Conservation (phyloP, 2,329 filamentous ascomycete genomes). For the Trichophyton simii region DNA sequence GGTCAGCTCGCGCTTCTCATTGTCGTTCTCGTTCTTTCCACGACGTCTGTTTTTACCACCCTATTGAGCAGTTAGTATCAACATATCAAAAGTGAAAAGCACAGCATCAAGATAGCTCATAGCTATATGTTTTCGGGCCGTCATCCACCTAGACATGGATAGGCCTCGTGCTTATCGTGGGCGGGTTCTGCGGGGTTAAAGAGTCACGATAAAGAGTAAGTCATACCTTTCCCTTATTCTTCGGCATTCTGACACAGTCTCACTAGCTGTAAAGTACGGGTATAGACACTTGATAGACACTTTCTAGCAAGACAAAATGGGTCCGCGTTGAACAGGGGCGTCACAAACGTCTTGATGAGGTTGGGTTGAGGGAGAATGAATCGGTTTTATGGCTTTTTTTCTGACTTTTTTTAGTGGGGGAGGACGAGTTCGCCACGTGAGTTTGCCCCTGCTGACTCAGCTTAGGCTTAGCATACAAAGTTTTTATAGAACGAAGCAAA, state of each 20-base stretch:
- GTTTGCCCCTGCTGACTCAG: neutral
- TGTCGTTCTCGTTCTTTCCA: conserved; percentile 98
- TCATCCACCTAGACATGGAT: neutral
- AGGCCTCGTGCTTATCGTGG: conserved; percentile 10
- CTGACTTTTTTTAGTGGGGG: neutral
- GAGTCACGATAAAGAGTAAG: conserved; percentile 8
- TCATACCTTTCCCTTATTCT: conserved; percentile 98
- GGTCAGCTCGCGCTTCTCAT: conserved; percentile 94
- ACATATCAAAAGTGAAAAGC: neutral
- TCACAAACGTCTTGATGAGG: neutral
- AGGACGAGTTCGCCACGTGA: neutral
- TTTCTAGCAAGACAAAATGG: neutral
- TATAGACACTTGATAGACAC: neutral
- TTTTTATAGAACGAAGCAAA: neutral
- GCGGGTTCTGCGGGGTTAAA: conserved; percentile 14
- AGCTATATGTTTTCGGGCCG: neutral
- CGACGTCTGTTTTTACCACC: conserved; percentile 97
- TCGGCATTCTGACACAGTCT: conserved; percentile 58
- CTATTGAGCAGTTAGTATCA: conserved; percentile 31
- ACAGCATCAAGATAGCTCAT: neutral
- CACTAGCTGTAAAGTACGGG: neutral
- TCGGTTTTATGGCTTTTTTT: neutral
- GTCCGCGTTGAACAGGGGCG: neutral
- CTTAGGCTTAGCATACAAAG: neutral
- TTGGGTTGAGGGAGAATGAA: neutral